Evolutionary conservation across 805 yeast genomes (phyloP), one percentile per base, ranked within the genome.

Genomic region (Yarrowia sp.): DNA sequence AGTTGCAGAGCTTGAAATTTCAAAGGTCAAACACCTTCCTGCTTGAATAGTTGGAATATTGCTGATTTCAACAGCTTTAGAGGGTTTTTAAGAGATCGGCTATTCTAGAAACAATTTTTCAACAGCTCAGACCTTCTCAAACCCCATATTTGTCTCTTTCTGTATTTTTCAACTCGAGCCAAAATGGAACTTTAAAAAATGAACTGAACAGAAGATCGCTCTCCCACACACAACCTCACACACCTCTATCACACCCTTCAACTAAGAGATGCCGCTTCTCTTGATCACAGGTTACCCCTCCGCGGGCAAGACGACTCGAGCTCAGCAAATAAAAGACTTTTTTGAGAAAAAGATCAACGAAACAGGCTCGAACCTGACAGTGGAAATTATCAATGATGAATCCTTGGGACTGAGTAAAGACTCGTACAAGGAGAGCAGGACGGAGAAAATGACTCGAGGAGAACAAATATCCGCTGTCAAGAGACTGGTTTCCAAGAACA

Each of bases 401-500:
- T 77, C 84, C 1, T 75, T 95, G 32, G 95, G 92, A 1, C 88
- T 93, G 17, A 65, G 81, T 0, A 92, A 88, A 71, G 80, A 79
- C 14, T 82, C 84, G 47, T 95, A 95, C 72, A 72, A 80, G 28
- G 95, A 88, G 36, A 85, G 96, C 1, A 81, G 80, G 58, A 80
- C 84, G 4, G 99, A 95, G 74, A 91, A 93, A 71, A 81, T 88
- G 31, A 86, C 90, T 0, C 81, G 98, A 60, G 96, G 96, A 0
- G 81, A 84, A 32, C 96, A 92, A 71, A 86, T 92, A 77, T 84
- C 96, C 0, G 97, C 96, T 0, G 95, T 93, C 15, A 90, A 91
- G 71, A 81, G 98, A 68, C 90, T 88, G 68, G 75, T 95, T 3
- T 80, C 89, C 1, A 81, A 86, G 43, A 78, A 82, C 35, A 86